Conservation (phyloP, 768 basidiomycete genomes). For the Plicaturopsis crispa region DNA sequence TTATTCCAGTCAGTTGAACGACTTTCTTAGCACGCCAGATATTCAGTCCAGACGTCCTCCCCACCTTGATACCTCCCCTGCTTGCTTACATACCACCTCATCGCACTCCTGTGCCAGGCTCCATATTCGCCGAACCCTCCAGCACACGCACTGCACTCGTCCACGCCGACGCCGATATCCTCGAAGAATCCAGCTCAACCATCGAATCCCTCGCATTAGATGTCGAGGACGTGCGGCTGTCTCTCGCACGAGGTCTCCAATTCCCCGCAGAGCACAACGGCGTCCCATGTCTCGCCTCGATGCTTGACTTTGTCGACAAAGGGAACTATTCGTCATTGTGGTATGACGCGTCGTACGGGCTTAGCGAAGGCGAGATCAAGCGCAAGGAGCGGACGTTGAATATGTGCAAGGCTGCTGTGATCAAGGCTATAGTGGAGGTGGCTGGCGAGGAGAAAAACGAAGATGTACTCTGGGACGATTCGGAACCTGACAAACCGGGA, state of each 20-base stretch:
- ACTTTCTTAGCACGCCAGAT: slow-evolving; percentile 38
- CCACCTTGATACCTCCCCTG: slow-evolving; percentile 52
- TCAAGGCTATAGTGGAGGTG: slow-evolving; percentile 81
- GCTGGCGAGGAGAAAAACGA: slow-evolving; percentile 76
- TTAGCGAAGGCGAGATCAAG: slow-evolving; percentile 42
- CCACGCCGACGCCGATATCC: slow-evolving; percentile 59
- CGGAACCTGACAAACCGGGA: slow-evolving; percentile 47
- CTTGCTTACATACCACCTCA: slow-evolving; percentile 54
- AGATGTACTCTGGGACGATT: slow-evolving; percentile 71
- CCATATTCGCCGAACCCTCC: slow-evolving; percentile 31
- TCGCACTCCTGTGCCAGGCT: slow-evolving; percentile 24
- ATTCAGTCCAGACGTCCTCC: slow-evolving; percentile 56
- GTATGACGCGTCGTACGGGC: slow-evolving; percentile 30
- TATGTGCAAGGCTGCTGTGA: slow-evolving; percentile 78
- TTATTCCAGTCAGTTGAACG: slow-evolving; percentile 5
- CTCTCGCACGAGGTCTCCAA: slow-evolving; percentile 58
- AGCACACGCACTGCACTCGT: slow-evolving; percentile 29
- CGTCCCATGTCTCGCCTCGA: slow-evolving; percentile 49
- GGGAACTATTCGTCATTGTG: slow-evolving; percentile 65
- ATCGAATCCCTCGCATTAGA: slow-evolving; percentile 76
- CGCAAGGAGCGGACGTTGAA: slow-evolving; percentile 67
- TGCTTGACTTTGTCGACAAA: slow-evolving; percentile 69
- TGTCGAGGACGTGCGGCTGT: slow-evolving; percentile 66
- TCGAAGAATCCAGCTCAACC: slow-evolving; percentile 69
- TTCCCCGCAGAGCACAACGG: slow-evolving; percentile 51